Evolutionary conservation across 2,329 filamentous ascomycete genomes (phyloP), one percentile per base, ranked within the genome.

Genomic region (Pestalotiopsis sp.): DNA sequence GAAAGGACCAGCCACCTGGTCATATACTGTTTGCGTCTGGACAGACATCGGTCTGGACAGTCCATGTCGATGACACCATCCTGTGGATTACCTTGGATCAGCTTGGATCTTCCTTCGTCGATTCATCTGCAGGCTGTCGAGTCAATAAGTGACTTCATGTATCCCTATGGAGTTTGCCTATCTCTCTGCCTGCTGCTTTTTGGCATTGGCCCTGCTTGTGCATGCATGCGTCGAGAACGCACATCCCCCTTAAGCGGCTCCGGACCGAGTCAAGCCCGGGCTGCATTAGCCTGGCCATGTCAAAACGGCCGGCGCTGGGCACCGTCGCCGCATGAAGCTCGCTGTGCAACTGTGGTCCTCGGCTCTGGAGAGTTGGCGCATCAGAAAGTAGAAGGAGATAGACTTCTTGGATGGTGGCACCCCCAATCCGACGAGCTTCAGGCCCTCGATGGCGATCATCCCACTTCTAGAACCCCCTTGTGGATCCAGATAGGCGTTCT

Each of bases 241-340:
- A 57, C 17, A n/a, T 57, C 12, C 27, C 62, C 45, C 63, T 36
- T 66, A 66, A 57, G n/a, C 63, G 49, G 63, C 49, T n/a, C 36
- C 63, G 63, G 63, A 66, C 49, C 63, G 63, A 66, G 45, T 57
- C 41, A 66, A 66, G 63, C 45, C 41, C 23, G 38, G 49, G 49
- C 36, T 58, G 63, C 63, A 56, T 66, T 66, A 66, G 63, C 36
- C 49, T 27, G 27, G 27, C 14, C 23, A 23, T 25, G 23, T 31
- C 52, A 14, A 57, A 66, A 66, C 49, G 25, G 63, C 49, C 63
- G 63, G 63, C 63, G 41, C 27, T 65, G 31, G 31, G 27, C 25
- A 65, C 27, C 36, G 62, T 25, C 39, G 41, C 39, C 12, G 36
- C 38, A 20, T 49, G 14, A 6, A 12, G 20, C 7, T 36, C 31